Percentiles rank a stretch among this genome's conserved stretches.
Evolutionary conservation across 768 basidiomycete genomes (phyloP).

Genomic region (Leucocoprinus sp.): DNA sequence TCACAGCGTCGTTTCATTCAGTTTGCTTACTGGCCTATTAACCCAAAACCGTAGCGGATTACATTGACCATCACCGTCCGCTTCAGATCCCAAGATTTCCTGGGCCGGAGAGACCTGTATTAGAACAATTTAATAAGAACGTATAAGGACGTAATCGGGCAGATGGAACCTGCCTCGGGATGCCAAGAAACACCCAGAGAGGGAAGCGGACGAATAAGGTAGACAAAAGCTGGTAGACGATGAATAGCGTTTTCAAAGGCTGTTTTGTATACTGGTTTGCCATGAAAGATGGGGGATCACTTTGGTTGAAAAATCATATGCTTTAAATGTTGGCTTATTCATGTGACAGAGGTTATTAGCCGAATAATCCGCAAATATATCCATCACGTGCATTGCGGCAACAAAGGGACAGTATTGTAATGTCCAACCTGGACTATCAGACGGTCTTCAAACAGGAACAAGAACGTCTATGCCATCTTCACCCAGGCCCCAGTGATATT

Average conservation of each 20-base stretch:
- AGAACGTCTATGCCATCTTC: slow-evolving; percentile 49
- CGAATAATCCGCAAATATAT: too few species aligned
- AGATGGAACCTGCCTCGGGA: slow-evolving; percentile 25
- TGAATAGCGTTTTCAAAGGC: slow-evolving; percentile 41
- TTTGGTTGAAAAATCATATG: neutral
- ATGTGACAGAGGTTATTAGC: too few species aligned
- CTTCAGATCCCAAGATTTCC: slow-evolving; percentile 36
- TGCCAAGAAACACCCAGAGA: slow-evolving; percentile 34
- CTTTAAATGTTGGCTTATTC: too few species aligned
- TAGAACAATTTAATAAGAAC: neutral
- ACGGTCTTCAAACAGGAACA: slow-evolving; percentile 61
- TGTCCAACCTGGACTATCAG: slow-evolving; percentile 41
- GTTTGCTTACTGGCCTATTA: slow-evolving; percentile 21
- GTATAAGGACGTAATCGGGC: neutral
- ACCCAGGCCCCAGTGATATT: slow-evolving; percentile 72
- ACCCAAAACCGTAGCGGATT: slow-evolving; percentile 21
- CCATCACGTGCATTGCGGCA: too few species aligned
- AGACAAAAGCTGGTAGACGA: slow-evolving; percentile 32
- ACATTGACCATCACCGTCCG: slow-evolving; percentile 30
- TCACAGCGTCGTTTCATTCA: neutral
- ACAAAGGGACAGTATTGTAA: too few species aligned
- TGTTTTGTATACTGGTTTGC: slow-evolving; percentile 29
- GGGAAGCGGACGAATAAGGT: slow-evolving; percentile 39
- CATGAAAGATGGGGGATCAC: slow-evolving; percentile 17
- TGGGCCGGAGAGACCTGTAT: slow-evolving; percentile 33